Conservation (phyloP, 345 rosid species). For the Arabidopsis suecica region DNA sequence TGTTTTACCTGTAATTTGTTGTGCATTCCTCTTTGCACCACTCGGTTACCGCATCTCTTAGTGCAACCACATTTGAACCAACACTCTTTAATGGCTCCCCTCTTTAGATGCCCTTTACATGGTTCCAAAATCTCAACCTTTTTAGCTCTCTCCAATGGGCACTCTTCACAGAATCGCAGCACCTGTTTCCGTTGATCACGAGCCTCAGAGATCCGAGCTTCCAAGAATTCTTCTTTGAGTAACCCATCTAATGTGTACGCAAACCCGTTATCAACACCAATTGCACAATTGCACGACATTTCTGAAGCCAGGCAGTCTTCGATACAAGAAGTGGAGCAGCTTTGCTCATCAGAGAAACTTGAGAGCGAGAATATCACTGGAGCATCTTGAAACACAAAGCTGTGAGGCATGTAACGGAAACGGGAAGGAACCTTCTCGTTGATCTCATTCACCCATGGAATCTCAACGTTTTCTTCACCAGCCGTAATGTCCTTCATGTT, state of each 20-base stretch:
- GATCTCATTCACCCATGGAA: conserved; percentile 75
- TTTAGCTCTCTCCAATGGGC: conserved; percentile 70
- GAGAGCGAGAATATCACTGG: conserved; percentile 61
- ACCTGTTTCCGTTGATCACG: conserved; percentile 59
- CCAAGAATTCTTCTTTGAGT: conserved; percentile 64
- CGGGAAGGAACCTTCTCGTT: conserved; percentile 54
- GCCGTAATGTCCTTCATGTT: conserved; percentile 56
- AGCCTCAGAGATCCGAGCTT: conserved; percentile 60
- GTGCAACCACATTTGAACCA: conserved; percentile 86
- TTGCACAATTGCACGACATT: conserved; percentile 58
- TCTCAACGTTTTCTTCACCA: conserved; percentile 67
- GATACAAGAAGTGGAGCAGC: conserved; percentile 60
- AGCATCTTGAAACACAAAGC: conserved; percentile 60
- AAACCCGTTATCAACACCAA: conserved; percentile 48
- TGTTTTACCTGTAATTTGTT: conserved; percentile 66
- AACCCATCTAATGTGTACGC: conserved; percentile 64
- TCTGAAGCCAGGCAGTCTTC: conserved; percentile 61
- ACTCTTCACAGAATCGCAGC: conserved; percentile 58
- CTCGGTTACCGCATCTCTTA: conserved; percentile 75
- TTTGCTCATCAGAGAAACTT: conserved; percentile 44
- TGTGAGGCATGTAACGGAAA: conserved; percentile 65
- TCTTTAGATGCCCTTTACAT: conserved; percentile 83
- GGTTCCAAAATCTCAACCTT: conserved; percentile 57
- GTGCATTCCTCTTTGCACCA: conserved; percentile 77
- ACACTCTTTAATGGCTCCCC: conserved; percentile 78